Evolutionary conservation across 176 grass and related monocot genomes (phyloP), one percentile per base, ranked within the genome.

Genomic region (Panicum miliaceum): DNA sequence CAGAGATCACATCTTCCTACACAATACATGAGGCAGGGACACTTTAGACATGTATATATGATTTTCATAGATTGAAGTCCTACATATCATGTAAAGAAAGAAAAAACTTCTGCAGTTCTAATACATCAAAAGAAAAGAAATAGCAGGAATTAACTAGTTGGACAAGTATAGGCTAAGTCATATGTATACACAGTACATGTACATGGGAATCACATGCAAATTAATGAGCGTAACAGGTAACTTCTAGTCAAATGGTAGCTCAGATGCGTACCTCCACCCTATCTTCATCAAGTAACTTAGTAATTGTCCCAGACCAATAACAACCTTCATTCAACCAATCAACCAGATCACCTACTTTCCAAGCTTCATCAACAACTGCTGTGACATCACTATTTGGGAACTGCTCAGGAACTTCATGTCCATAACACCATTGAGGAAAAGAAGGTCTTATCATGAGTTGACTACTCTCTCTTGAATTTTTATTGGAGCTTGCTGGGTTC

Each of bases 381-480:
- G 87, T 53, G 32, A 85, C 73, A 69, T 85, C 78, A 52, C 53
- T 82, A 68, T 67, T 47, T 64, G 78, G 63, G 5, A 69, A 51
- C 58, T 35, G 18, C 54, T 83, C 73, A 46, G 81, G 87, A 62
- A 66, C 46, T 80, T 94, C 68, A 71, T 77, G 58, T 47, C 53
- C 60, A 82, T 8, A 57, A 76, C 83, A 87, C 79, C 75, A 82
- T 54, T 73, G 78, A 85, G 92, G 92, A 89, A 89, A 94, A 14
- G 81, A 16, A 87, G 92, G 92, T 22, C 92, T 78, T 64, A 94
- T n/a, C 87, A 94, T 91, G 66, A 89, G 61, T 52, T 94, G 43
- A 65, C 64, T 65, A 70, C 34, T 3, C 13, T 45, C 37, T 82
- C 51, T 67, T 64, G 83, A 71, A 56, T 71, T 63, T 80, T 36